These are phyloP conservation scores for Aspergillus alliaceus DNA, from an alignment of 2,329 filamentous ascomycete genomes.

Conservation along the genomic window DNA sequence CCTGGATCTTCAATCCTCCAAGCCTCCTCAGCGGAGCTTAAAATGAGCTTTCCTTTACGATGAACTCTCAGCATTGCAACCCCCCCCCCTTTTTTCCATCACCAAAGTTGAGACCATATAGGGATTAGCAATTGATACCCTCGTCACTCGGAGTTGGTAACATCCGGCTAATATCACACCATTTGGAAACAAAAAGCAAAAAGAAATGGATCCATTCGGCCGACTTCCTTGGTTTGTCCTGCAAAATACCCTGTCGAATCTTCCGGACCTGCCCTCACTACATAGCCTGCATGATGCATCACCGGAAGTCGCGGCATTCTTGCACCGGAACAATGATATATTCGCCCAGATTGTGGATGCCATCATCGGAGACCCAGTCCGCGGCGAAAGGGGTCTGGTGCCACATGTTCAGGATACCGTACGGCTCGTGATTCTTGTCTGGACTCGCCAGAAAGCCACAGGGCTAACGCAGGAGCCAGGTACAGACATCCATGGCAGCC, in stretches of 20 bases:
- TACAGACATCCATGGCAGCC: conserved; percentile 1
- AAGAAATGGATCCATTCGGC: conserved; percentile 8
- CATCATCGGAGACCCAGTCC: conserved; percentile 1
- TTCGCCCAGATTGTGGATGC: conserved; percentile 5
- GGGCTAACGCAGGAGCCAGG: background rate
- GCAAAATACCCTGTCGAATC: conserved; percentile 5
- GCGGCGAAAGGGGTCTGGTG: conserved; percentile 5
- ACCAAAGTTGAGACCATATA: background rate
- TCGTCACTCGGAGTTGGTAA: background rate
- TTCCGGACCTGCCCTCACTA: conserved; percentile 2
- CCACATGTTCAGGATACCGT: conserved; percentile 3
- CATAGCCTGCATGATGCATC: conserved; percentile 7
- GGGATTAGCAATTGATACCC: background rate
- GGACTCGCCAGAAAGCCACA: too few relatives aligned
- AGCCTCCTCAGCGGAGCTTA: too few relatives aligned
- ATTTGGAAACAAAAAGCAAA: background rate
- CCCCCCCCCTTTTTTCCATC: too few relatives aligned
- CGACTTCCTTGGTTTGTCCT: conserved; percentile 10
- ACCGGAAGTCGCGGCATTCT: conserved; percentile 4
- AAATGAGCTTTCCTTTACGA: too few relatives aligned
- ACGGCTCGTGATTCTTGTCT: conserved; percentile 1
- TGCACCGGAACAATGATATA: conserved; percentile 1
- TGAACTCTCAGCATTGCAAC: too few relatives aligned
- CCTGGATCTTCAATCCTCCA: too few relatives aligned
- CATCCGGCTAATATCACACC: background rate